These are phyloP conservation scores for Corylus avellana DNA, from an alignment of 306 rosid genomes.

Conservation along the genomic window DNA sequence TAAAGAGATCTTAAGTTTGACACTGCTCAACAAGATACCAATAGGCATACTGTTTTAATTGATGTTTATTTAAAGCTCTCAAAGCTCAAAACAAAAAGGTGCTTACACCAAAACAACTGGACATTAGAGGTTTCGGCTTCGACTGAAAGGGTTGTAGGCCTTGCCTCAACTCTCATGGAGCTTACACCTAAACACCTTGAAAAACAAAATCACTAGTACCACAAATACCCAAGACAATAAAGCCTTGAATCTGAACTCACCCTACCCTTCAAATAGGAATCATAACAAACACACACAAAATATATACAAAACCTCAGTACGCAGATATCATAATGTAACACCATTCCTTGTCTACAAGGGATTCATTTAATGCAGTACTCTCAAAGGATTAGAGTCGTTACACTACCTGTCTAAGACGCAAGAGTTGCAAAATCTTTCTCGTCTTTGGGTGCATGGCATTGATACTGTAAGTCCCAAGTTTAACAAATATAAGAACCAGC, in stretches of 20 bases:
- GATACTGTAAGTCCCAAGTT: conserved; percentile 50
- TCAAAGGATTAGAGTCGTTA: not conserved
- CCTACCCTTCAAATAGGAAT: not conserved
- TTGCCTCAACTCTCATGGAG: not conserved
- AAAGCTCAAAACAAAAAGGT: not conserved
- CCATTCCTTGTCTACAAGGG: not conserved
- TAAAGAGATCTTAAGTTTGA: no score
- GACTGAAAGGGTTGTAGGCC: not conserved
- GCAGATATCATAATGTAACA: not conserved
- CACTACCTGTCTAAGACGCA: conserved; percentile 82
- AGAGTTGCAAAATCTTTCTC: conserved; percentile 75
- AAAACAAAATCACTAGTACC: not conserved
- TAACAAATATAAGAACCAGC: not conserved
- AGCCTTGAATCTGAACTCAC: not conserved
- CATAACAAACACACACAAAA: no score
- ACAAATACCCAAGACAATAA: not conserved
- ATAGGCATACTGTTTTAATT: no score
- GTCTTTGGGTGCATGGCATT: conserved; percentile 91
- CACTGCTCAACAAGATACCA: no score
- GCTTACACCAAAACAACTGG: not conserved
- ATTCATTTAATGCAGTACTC: not conserved
- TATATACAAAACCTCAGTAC: no score
- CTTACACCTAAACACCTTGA: not conserved
- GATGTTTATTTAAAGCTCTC: not conserved
- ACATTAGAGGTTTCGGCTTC: not conserved